Evolutionary conservation across 495 filamentous ascomycete species (phyloP).

Genomic region (Penicillium flavigenum): DNA sequence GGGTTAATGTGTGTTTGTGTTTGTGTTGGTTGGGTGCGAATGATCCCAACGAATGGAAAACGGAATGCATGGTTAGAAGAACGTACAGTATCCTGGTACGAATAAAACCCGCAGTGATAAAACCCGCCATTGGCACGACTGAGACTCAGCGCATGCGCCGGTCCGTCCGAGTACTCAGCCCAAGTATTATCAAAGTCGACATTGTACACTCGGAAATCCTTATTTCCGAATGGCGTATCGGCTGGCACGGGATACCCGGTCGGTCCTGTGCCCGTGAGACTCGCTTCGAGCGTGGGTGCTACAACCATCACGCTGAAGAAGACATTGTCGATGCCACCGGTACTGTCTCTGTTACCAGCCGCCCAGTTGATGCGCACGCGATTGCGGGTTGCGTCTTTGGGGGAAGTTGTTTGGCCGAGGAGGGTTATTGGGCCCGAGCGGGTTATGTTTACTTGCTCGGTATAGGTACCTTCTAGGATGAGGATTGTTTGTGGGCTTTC

Average conservation of each 20-base stretch:
- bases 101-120: conserved; percentile 57
- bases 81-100: conserved; percentile 58
- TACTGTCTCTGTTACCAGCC: conserved; percentile 46
- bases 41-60: background rate
- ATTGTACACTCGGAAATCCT: conserved; percentile 59
- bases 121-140: conserved; percentile 59
- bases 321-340: conserved; percentile 53
- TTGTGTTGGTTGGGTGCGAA: background rate
- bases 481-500: conserved; percentile 51
- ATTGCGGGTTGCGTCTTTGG: conserved; percentile 41
- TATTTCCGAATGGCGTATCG: conserved; percentile 57
- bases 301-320: conserved; percentile 56
- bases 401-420: conserved; percentile 50
- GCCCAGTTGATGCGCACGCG: conserved; percentile 51
- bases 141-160: conserved; percentile 54
- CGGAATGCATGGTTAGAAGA: background rate
- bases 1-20: background rate
- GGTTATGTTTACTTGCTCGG: conserved; percentile 61
- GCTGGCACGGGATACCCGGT: conserved; percentile 56
- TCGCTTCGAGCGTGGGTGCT: conserved; percentile 56
- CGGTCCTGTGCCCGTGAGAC: conserved; percentile 54
- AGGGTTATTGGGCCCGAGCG: conserved; percentile 55
- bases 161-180: conserved; percentile 50
- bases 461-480: conserved; percentile 54
- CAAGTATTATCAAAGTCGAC: conserved; percentile 60